These are phyloP conservation scores for Myxozyma nipponensis DNA, from an alignment of 805 yeast species.

Conservation along the genomic window DNA sequence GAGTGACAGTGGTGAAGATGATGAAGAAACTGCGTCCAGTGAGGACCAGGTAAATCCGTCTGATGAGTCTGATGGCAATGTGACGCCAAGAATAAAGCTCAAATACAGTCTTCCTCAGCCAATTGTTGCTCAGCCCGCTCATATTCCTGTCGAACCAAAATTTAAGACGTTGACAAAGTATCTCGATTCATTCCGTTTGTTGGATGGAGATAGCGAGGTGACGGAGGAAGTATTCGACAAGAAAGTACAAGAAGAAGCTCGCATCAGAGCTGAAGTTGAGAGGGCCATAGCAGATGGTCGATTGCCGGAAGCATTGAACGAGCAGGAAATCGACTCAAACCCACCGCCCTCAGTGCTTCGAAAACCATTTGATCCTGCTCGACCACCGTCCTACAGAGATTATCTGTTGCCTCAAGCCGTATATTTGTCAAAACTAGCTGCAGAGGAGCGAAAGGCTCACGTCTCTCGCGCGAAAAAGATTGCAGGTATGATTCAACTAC, in stretches of 20 bases:
- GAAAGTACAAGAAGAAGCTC: conserved; percentile 53
- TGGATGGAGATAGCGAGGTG: conserved; percentile 55
- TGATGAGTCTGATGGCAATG: no score
- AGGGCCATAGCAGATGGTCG: conserved; percentile 42
- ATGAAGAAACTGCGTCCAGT: no score
- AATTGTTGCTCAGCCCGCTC: conserved; percentile 58
- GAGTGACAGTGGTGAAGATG: no score
- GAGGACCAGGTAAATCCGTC: no score
- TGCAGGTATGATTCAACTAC: conserved; percentile 77
- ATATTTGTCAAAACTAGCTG: conserved; percentile 63
- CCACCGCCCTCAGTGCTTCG: conserved; percentile 38
- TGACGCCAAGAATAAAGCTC: conserved; percentile 23
- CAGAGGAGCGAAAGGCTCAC: conserved; percentile 60
- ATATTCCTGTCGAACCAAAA: conserved; percentile 46
- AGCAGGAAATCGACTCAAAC: conserved; percentile 42
- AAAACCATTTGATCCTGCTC: conserved; percentile 47
- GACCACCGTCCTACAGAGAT: conserved; percentile 57
- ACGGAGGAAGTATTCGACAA: conserved; percentile 56
- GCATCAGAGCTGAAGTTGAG: conserved; percentile 44
- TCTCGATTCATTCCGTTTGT: conserved; percentile 52
- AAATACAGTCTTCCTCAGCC: conserved; percentile 40
- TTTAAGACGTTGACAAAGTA: conserved; percentile 43
- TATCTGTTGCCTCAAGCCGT: conserved; percentile 73
- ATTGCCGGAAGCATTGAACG: conserved; percentile 33
- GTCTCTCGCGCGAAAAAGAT: conserved; percentile 66